Base-by-base conservation (phyloP, 2,329 filamentous ascomycete genomes). In the Paecilomyces variotii region DNA sequence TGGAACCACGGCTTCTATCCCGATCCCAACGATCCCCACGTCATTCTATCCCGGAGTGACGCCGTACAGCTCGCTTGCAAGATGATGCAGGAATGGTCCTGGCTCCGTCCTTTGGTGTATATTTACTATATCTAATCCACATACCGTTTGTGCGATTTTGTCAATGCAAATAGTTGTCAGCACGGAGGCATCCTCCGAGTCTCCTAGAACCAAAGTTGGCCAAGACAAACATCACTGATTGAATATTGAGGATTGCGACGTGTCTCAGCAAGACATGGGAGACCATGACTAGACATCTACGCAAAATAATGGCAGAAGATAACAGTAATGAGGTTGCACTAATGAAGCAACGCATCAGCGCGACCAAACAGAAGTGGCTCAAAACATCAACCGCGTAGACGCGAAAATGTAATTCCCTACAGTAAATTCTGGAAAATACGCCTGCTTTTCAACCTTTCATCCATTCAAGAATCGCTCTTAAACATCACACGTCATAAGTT, bases 41-140 rank as follows among this genome's bases (percentile, higher is more conserved):
- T 65, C 61, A 35, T 72, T 72, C 63, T 72, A 66, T 55, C 70
- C 70, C 2, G 68, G 69, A 26, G 64, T 62, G 10, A 71, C 68
- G 10, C 70, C 71, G 12, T 64, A 64, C 50, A 71, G 67, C 45
- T 14, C 39, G 5, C 39, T 45, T 45, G 39, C 39, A 7, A 7
- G 39, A 9, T 19, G 6, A 45, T 45, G 32, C 10, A 12, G 30
- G 30, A 32, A 12, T 34, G 9, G 32, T 34, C 14, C 32, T 34
- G 14, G 32, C 14, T 34, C 32, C 14, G 10, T 34, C 14, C 32
- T 34, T 34, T 12, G 1, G 14, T 19, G 9, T 45, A 19, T 45
- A 7, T 45, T 19, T 5, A 45, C n/a, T 45, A 14, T 19, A 45
- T 45, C 6, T 45, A 45, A 39, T 19, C 19, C 19, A 45, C 7